phyloP scores from a whole-genome alignment of 352 stramenopile genomes.

The Saprolegnia parasitica region DNA sequence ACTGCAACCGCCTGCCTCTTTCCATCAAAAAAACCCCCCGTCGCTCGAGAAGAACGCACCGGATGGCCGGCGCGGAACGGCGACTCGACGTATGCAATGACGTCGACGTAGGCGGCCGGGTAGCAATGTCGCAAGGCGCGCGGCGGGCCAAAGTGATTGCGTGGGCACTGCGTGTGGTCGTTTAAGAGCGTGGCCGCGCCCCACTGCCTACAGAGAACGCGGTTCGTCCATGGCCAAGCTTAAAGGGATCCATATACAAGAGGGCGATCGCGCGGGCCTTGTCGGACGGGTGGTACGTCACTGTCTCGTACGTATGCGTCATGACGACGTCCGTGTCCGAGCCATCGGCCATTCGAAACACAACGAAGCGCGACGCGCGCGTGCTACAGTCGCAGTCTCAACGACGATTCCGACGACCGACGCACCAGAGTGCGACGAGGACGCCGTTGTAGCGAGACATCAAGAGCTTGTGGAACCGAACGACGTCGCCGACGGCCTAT shows the following conservation, averaged over 20 bases:
- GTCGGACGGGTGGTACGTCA: constrained; percentile 9
- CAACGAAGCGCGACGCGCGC: background rate
- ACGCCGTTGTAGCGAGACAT: constrained; percentile 3
- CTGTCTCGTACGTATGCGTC: background rate
- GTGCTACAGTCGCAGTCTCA: background rate
- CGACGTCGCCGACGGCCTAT: constrained; percentile 22
- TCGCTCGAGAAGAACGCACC: no score
- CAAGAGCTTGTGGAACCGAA: constrained; percentile 18
- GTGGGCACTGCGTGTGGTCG: background rate
- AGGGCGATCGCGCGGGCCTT: background rate
- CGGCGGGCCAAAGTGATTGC: background rate
- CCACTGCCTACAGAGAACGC: background rate
- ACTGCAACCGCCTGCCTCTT: background rate
- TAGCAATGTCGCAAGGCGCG: background rate
- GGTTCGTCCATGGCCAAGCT: background rate
- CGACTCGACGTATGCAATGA: background rate
- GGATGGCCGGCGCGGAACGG: background rate
- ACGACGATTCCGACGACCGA: background rate
- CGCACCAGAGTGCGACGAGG: constrained; percentile 6
- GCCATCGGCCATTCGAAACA: background rate
- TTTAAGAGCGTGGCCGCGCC: background rate
- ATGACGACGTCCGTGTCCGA: background rate
- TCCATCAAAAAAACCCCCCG: no score
- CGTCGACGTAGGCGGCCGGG: background rate
- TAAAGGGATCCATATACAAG: background rate